phyloP scores from a whole-genome alignment of 2,329 filamentous ascomycete species.

The Colletotrichum theobromicola region DNA sequence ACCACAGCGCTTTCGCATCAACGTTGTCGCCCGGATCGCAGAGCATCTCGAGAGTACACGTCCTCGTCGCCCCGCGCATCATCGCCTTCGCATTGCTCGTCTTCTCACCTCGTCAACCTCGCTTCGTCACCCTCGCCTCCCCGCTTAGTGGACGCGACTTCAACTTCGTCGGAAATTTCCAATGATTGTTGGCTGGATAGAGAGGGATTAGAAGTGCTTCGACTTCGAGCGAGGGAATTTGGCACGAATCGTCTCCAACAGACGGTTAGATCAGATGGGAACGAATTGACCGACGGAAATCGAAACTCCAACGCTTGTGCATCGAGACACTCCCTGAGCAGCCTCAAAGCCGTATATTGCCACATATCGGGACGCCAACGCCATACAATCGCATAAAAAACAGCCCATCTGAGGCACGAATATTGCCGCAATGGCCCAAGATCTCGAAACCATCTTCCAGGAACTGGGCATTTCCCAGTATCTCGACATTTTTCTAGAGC shows the following conservation, averaged over 20 bases:
- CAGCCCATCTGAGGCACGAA: background rate
- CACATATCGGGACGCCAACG: background rate
- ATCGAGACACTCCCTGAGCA: background rate
- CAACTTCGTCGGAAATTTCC: background rate
- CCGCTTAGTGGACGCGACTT: background rate
- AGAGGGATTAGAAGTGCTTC: constrained; percentile 1
- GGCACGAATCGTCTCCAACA: background rate
- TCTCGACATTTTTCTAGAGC: constrained; percentile 72
- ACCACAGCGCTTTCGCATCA: background rate
- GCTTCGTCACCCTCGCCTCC: background rate
- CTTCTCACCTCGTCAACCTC: background rate
- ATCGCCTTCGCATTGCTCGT: background rate
- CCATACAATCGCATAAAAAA: background rate
- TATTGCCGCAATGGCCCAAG: constrained; percentile 50
- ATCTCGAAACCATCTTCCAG: constrained; percentile 69
- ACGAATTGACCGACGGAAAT: background rate
- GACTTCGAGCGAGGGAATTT: background rate
- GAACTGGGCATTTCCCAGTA: constrained; percentile 83
- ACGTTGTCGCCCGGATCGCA: background rate
- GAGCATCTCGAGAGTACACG: background rate
- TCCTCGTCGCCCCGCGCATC: background rate
- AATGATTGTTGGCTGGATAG: background rate
- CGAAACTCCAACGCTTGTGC: background rate
- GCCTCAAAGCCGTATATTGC: background rate
- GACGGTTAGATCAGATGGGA: background rate